A percentile compares a stretch with the other conserved stretches of the same genome.
phyloP scores from a whole-genome alignment of 129 eudicot genomes.

The Centrapalus pauciflorus region DNA sequence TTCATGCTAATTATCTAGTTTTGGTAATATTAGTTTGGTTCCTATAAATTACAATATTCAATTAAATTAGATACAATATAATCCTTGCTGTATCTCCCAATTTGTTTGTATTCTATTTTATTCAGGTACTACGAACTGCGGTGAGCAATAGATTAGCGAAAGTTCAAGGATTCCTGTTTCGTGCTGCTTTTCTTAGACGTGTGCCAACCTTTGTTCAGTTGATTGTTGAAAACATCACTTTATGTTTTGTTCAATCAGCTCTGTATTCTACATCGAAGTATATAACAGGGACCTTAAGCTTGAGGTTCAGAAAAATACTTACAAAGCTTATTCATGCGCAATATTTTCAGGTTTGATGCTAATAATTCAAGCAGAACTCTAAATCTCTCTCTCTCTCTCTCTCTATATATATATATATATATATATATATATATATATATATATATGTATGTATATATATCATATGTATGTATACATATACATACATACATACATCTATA shows the following conservation, averaged over 20 bases:
- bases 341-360: constrained; percentile 72
- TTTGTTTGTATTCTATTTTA: constrained; percentile 15
- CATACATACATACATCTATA: neutral
- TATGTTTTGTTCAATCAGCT: constrained; percentile 87
- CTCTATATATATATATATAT: too few species aligned
- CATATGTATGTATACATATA: neutral
- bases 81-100: constrained; percentile 5
- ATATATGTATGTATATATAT: too few species aligned
- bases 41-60: neutral
- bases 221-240: constrained; percentile 77
- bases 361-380: neutral
- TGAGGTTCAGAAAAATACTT: constrained; percentile 86
- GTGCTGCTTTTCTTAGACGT: constrained; percentile 98
- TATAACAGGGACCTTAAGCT: constrained; percentile 93
- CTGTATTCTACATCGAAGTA: constrained; percentile 93
- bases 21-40: neutral
- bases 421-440: too few species aligned
- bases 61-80: neutral
- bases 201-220: constrained; percentile 86
- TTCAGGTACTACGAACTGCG: constrained; percentile 92
- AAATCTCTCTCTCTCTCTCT: too few species aligned
- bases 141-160: constrained; percentile 97
- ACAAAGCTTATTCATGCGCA: constrained; percentile 89
- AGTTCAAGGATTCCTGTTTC: constrained; percentile 97
- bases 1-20: neutral